Evolutionary conservation across 495 filamentous ascomycete species (phyloP).

Genomic region (Viridothelium virens): DNA sequence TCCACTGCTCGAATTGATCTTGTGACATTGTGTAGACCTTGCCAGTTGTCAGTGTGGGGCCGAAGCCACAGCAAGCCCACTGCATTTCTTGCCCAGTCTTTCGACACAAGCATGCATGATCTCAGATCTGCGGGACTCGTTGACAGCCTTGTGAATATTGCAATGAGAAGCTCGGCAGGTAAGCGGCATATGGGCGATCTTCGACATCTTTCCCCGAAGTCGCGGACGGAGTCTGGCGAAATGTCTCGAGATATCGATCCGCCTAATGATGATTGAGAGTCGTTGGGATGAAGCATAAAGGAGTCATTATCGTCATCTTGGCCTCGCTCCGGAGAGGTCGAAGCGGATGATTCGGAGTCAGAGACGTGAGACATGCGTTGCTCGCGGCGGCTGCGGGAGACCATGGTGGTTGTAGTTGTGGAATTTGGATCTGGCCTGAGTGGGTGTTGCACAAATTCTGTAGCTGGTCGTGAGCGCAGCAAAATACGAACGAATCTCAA

Average conservation of each 20-base stretch:
- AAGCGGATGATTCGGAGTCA: slow-evolving; percentile 56
- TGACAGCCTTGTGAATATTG: slow-evolving; percentile 74
- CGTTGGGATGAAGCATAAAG: slow-evolving; percentile 73
- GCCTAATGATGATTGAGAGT: slow-evolving; percentile 83
- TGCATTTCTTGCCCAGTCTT: slow-evolving; percentile 83
- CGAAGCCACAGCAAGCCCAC: slow-evolving; percentile 94
- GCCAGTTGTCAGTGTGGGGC: slow-evolving; percentile 80
- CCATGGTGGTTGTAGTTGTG: slow-evolving; percentile 14
- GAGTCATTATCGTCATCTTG: slow-evolving; percentile 83
- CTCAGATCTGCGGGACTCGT: slow-evolving; percentile 64
- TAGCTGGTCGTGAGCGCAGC: neutral
- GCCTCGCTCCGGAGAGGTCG: slow-evolving; percentile 73
- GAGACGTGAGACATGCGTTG: slow-evolving; percentile 29
- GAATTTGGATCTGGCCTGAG: too few species aligned
- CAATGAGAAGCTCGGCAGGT: slow-evolving; percentile 89
- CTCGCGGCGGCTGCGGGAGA: slow-evolving; percentile 25
- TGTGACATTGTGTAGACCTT: slow-evolving; percentile 68
- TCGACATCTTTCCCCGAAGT: slow-evolving; percentile 54
- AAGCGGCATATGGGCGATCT: slow-evolving; percentile 71
- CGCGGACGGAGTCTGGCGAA: slow-evolving; percentile 29
- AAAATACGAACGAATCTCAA: neutral
- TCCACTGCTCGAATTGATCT: slow-evolving; percentile 57
- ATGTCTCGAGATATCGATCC: slow-evolving; percentile 22
- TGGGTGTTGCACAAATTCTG: neutral
- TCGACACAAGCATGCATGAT: slow-evolving; percentile 85